A percentile compares a stretch with the other conserved stretches of the same genome.
Evolutionary conservation across 2,329 filamentous ascomycete species (phyloP).

Genomic region (Chrysoporthe deuterocubensis): DNA sequence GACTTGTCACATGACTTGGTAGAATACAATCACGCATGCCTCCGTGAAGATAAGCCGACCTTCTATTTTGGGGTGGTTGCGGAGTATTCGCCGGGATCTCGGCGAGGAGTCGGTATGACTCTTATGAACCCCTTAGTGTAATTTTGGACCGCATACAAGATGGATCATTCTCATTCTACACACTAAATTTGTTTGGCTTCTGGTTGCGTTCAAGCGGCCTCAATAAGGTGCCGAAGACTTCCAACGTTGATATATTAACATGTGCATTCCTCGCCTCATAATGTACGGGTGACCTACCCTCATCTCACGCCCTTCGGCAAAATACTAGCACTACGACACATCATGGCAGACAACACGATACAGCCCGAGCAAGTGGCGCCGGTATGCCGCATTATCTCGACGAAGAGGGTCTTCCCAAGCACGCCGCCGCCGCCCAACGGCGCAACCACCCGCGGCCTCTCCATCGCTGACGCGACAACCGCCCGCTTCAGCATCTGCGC

Average conservation of each 20-base stretch:
- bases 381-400: constrained; percentile 5
- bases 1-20: neutral
- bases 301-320: too few relatives aligned
- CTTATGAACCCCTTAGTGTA: neutral
- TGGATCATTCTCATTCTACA: neutral
- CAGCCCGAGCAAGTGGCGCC: neutral
- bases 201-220: neutral
- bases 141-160: neutral
- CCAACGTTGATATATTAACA: too few relatives aligned
- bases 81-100: neutral
- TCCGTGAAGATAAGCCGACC: too few relatives aligned
- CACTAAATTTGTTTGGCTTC: neutral
- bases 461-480: constrained; percentile 48
- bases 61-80: neutral
- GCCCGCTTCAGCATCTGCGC: constrained; percentile 45
- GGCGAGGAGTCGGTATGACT: neutral
- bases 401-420: constrained; percentile 21
- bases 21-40: too few relatives aligned
- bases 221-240: neutral
- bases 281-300: too few relatives aligned
- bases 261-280: too few relatives aligned
- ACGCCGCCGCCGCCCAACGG: neutral
- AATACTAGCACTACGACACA: neutral
- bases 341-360: neutral
- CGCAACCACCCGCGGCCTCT: constrained; percentile 37